Percentiles rank a stretch among this genome's conserved stretches.
Evolutionary conservation across 2,329 filamentous ascomycete genomes (phyloP).

Genomic region (Sporothrix phasma): DNA sequence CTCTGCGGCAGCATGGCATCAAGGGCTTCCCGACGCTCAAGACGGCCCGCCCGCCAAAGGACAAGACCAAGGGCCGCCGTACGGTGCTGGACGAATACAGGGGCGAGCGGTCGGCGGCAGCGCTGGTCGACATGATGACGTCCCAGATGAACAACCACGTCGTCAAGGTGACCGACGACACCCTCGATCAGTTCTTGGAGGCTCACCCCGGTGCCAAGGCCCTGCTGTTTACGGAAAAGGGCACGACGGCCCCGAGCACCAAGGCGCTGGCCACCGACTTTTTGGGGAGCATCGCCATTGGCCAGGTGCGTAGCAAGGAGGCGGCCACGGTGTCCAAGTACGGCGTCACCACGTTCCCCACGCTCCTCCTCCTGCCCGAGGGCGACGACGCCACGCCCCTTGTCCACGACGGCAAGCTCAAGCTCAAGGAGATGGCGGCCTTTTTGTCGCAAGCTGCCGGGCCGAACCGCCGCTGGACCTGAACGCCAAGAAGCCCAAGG

Average conservation of each 20-base stretch:
- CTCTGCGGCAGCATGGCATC: constrained; percentile 80
- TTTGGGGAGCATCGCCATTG: constrained; percentile 52
- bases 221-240: constrained; percentile 89
- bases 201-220: constrained; percentile 62
- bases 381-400: constrained; percentile 59
- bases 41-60: constrained; percentile 74
- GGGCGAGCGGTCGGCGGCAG: constrained; percentile 71
- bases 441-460: constrained; percentile 72
- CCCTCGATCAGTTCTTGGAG: constrained; percentile 62
- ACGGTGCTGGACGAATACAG: constrained; percentile 87
- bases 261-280: constrained; percentile 54
- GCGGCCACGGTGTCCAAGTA: constrained; percentile 60
- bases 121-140: constrained; percentile 74
- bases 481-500: constrained; percentile 35
- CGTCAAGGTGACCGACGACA: constrained; percentile 67
- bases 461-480: constrained; percentile 60
- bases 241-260: constrained; percentile 46
- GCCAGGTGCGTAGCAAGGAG: constrained; percentile 77
- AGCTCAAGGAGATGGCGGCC: constrained; percentile 68
- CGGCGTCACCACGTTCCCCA: constrained; percentile 67
- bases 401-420: constrained; percentile 71
- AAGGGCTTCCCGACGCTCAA: constrained; percentile 95
- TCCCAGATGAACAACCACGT: constrained; percentile 90
- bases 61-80: constrained; percentile 42
- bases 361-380: constrained; percentile 68